Base-by-base conservation (phyloP, 257 asterid species). In the Scutellaria minor region DNA sequence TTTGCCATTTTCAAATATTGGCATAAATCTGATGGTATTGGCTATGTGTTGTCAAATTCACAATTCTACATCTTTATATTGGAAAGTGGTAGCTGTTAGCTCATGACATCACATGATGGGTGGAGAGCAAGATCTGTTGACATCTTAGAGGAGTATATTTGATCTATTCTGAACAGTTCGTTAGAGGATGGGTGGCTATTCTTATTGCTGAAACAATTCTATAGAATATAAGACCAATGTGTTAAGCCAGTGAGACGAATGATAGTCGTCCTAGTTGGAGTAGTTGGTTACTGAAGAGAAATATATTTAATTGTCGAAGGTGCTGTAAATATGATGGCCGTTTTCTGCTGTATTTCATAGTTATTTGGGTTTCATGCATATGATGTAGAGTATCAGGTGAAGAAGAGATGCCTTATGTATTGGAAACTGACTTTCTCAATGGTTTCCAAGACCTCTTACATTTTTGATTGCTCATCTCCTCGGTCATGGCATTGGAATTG, bases 41-140 rank as follows among this genome's bases (percentile, higher is more conserved):
- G 68, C 60, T 42, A 11, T 69, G 48, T 50, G 40, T 47, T 70
- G 64, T 76, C 67, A 60, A 37, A 52, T 41, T 48, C 74, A 70
- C 65, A 48, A 73, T 72, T 70, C 11, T 53, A n/a, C 74, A 63
- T 65, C 70, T 46, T 69, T 74, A 59, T 66, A 22, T 68, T 5
- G 53, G 83, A 77, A 41, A 77, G 55, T 44, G 42, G 82, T 69
- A 72, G 77, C 78, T 69, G 41, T 67, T 64, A 82, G 79, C 82
- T 80, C 74, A 46, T 78, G 55, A 57, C 71, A 53, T 81, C 68
- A 55, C 77, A 45, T 71, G 61, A 81, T 77, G 73, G 75, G 41
- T 69, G 78, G 72, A 35, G 79, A 60, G 53, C 64, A 72, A 67
- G 80, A 77, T 70, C 71, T 71, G 66, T 73, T 77, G 73, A 72